phyloP scores from a whole-genome alignment of 192 early-diverging fungal species.

The Linderina pennispora region DNA sequence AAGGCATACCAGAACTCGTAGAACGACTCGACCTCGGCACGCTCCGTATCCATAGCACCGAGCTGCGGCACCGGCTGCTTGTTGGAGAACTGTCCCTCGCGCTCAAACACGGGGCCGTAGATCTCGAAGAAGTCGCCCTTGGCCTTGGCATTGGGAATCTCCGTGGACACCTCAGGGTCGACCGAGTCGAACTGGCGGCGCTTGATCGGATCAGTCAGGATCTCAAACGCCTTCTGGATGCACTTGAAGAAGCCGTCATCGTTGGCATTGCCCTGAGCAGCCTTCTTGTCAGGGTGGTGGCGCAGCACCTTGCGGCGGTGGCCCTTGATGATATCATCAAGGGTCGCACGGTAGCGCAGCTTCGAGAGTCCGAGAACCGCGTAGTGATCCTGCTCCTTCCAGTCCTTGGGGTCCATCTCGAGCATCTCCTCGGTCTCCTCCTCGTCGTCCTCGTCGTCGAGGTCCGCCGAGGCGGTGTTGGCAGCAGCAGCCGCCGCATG shows the following conservation, averaged over 20 bases:
- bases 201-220: slow-evolving; percentile 81
- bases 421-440: slow-evolving; percentile 71
- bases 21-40: slow-evolving; percentile 71
- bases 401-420: slow-evolving; percentile 80
- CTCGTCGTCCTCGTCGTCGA: slow-evolving; percentile 75
- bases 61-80: slow-evolving; percentile 76
- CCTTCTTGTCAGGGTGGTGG: slow-evolving; percentile 99
- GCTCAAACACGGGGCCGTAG: slow-evolving; percentile 74
- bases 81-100: slow-evolving; percentile 91
- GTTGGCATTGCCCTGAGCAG: slow-evolving; percentile 60
- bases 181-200: slow-evolving; percentile 95
- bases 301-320: slow-evolving; percentile 91
- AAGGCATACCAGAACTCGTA: slow-evolving; percentile 84
- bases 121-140: slow-evolving; percentile 80
- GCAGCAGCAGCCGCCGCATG: slow-evolving; percentile 31
- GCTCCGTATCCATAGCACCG: slow-evolving; percentile 57
- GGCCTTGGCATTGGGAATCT: slow-evolving; percentile 65
- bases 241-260: slow-evolving; percentile 99
- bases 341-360: slow-evolving; percentile 80
- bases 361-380: slow-evolving; percentile 88
- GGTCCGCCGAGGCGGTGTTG: slow-evolving; percentile 34
- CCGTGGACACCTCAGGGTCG: slow-evolving; percentile 76
- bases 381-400: slow-evolving; percentile 98
- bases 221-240: slow-evolving; percentile 92
- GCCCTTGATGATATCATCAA: slow-evolving; percentile 88